Evolutionary conservation across 768 basidiomycete genomes (phyloP).

Genomic region (Crucibulum laeve): DNA sequence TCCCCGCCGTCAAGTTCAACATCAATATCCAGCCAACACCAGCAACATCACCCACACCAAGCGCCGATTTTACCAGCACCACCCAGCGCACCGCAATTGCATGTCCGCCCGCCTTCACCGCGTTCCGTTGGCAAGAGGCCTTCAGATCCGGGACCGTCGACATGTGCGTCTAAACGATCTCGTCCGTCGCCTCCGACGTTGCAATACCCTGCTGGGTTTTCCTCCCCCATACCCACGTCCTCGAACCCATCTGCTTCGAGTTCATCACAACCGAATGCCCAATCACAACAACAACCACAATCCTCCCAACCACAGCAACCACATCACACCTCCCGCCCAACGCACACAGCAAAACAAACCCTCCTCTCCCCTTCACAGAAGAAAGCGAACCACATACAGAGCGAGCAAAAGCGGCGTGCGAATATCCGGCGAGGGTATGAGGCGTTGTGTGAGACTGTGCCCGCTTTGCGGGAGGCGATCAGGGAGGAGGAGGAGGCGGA

Average conservation of each 20-base stretch:
- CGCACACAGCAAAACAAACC: slow-evolving; percentile 33
- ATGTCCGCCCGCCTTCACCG: not conserved
- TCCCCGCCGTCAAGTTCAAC: too few species aligned
- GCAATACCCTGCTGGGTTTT: too few species aligned
- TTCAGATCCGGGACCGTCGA: not conserved
- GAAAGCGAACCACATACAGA: slow-evolving; percentile 91
- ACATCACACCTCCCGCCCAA: slow-evolving; percentile 10
- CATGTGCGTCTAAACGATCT: not conserved
- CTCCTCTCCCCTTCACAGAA: slow-evolving; percentile 83
- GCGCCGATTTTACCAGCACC: slow-evolving; percentile 6
- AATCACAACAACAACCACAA: slow-evolving; percentile 6
- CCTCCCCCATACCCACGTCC: not conserved
- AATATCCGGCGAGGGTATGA: slow-evolving; percentile 91
- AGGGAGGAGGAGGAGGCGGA: slow-evolving; percentile 63
- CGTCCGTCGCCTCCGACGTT: too few species aligned
- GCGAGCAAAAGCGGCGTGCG: slow-evolving; percentile 90
- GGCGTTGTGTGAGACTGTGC: slow-evolving; percentile 79
- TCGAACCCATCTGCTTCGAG: not conserved
- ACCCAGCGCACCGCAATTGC: slow-evolving; percentile 1
- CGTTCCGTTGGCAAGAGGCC: not conserved
- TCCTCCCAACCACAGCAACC: not conserved
- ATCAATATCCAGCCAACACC: too few species aligned
- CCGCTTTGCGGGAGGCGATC: slow-evolving; percentile 77
- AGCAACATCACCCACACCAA: slow-evolving; percentile 7
- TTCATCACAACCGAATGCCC: slow-evolving; percentile 1